These are phyloP conservation scores for Carpinus fangiana DNA, from an alignment of 306 rosid species.

Conservation along the genomic window DNA sequence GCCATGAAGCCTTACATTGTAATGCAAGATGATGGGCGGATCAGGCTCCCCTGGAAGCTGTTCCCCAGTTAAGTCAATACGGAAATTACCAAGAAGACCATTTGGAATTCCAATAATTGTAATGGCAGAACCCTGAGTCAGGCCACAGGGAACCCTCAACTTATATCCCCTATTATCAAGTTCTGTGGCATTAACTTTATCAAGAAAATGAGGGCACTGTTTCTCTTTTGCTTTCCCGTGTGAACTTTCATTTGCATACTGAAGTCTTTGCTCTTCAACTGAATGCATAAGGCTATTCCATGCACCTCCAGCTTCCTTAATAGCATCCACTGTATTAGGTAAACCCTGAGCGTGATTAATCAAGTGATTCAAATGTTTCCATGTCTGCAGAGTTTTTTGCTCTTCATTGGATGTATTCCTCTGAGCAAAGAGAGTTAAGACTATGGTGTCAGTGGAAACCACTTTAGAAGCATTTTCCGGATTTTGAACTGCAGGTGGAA, in stretches of 20 bases:
- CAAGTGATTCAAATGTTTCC: slow-evolving; percentile 76
- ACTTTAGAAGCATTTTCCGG: slow-evolving; percentile 63
- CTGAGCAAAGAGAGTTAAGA: slow-evolving; percentile 63
- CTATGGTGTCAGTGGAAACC: slow-evolving; percentile 56
- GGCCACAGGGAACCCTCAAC: slow-evolving; percentile 85
- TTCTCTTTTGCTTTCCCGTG: slow-evolving; percentile 61
- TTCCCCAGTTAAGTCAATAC: slow-evolving; percentile 86
- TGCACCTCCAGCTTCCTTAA: slow-evolving; percentile 84
- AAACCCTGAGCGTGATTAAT: slow-evolving; percentile 70
- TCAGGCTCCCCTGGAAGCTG: slow-evolving; percentile 98
- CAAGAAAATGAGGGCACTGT: slow-evolving; percentile 94
- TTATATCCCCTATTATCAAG: slow-evolving; percentile 52
- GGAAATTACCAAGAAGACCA: slow-evolving; percentile 88
- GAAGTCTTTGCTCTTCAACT: slow-evolving; percentile 58
- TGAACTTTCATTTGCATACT: slow-evolving; percentile 60
- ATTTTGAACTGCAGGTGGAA: slow-evolving; percentile 66
- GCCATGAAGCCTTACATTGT: slow-evolving; percentile 94
- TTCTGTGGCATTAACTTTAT: slow-evolving; percentile 68
- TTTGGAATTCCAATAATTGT: slow-evolving; percentile 80
- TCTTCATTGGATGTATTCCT: slow-evolving; percentile 66
- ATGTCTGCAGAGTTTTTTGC: slow-evolving; percentile 66
- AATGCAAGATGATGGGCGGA: slow-evolving; percentile 89
- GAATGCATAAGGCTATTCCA: slow-evolving; percentile 79
- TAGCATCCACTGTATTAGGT: slow-evolving; percentile 88
- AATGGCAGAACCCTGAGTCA: slow-evolving; percentile 96